A percentile compares a stretch with the other conserved stretches of the same genome.
These are phyloP conservation scores for Sporothrix pallida DNA, from an alignment of 2,329 filamentous ascomycete genomes.

Conservation along the genomic window DNA sequence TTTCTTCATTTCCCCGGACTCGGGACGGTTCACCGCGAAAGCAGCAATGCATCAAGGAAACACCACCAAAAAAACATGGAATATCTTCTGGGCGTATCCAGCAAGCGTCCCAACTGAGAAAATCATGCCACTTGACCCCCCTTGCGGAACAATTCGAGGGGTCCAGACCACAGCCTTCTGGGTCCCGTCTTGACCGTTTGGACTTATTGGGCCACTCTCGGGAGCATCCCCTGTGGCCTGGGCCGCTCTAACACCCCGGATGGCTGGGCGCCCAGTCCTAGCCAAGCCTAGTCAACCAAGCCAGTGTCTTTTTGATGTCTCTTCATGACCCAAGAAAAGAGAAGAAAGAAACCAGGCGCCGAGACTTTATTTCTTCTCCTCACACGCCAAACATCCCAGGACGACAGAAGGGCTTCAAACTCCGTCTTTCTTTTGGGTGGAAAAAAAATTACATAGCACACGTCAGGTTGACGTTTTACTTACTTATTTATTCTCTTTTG, in stretches of 20 bases:
- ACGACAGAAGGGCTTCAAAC: no score
- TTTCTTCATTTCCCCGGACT: no score
- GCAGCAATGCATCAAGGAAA: no score
- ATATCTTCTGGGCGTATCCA: background rate
- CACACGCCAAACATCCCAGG: background rate
- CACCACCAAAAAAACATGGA: no score
- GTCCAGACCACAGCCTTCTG: constrained; percentile 24
- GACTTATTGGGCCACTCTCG: background rate
- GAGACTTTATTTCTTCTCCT: background rate
- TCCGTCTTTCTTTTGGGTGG: background rate
- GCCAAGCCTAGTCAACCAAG: constrained; percentile 2
- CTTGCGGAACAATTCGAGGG: constrained; percentile 14
- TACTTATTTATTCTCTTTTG: background rate
- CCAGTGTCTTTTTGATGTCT: background rate
- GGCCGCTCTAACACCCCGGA: constrained; percentile 6
- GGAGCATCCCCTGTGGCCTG: constrained; percentile 5
- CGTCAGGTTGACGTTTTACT: background rate
- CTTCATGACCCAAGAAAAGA: no score
- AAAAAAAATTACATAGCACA: constrained; percentile 2
- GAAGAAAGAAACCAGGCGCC: background rate
- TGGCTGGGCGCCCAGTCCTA: constrained; percentile 2
- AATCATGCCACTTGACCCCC: constrained; percentile 20
- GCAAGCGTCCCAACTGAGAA: background rate
- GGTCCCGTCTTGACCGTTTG: constrained; percentile 1
- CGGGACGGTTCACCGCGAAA: background rate